Evolutionary conservation across 768 basidiomycete species (phyloP), one percentile per base, ranked within the genome.

Genomic region (Auriscalpium microsporum): DNA sequence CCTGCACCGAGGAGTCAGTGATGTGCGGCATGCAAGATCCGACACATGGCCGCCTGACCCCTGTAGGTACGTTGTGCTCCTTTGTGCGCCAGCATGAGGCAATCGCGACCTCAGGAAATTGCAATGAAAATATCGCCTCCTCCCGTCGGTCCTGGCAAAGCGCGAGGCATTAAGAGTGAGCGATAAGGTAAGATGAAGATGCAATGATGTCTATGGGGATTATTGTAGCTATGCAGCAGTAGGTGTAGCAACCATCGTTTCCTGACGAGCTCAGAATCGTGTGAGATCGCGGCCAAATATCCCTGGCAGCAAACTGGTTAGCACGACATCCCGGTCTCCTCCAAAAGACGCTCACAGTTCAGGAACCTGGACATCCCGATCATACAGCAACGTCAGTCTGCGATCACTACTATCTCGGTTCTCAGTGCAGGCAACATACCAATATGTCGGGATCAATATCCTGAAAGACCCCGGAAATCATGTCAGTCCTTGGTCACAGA

Each of bases 211-310:
- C 28, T 28, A 28, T 28, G 28, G 28, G 28, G 28, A 28, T 28
- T 28, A 7, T 28, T 28, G 28, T 28, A 28, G 28, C 2, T 21
- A 21, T 21, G 21, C 3, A 21, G 21, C 28, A 28, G 28, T 28
- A 28, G 28, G 28, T 28, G 28, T 28, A 28, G 28, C 28, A 7
- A 28, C 28, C 28, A 28, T 28, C 7, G 56, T n/a, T 10, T 33
- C 8, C n/a, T 7, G 16, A 13, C 14, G 37, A 19, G 34, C 38
- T 76, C 68, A 87, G 65, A 88, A 86, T 13, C 84, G 79, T 19
- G 80, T 84, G 55, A 88, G 67, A 65, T 89, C 86, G 28, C 86
- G 80, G 8, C 86, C 86, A 67, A 87, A 86, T 48, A 87, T 84
- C 86, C 83, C 83, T 84, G 62, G 38, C 49, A 37, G 53, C 35